phyloP scores from a whole-genome alignment of 352 stramenopile species.

The Globisporangium echinulatum region DNA sequence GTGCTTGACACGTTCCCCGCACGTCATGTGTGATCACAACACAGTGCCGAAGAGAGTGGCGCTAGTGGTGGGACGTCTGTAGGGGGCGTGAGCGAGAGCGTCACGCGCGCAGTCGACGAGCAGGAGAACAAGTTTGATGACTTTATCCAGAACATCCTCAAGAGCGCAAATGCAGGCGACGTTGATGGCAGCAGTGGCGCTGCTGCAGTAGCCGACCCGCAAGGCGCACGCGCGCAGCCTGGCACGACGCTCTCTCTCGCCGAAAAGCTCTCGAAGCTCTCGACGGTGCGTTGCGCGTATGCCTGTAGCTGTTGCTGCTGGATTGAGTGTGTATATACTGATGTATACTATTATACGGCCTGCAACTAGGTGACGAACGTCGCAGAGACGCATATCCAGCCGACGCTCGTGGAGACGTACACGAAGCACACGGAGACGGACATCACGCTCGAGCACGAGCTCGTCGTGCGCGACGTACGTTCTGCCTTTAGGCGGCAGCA shows the following conservation, averaged over 20 bases:
- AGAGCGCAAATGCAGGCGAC: constrained; percentile 26
- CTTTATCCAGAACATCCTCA: constrained; percentile 84
- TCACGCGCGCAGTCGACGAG: constrained; percentile 56
- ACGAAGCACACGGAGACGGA: constrained; percentile 83
- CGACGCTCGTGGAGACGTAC: constrained; percentile 76
- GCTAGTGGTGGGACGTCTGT: neutral
- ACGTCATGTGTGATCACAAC: neutral
- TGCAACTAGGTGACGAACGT: constrained; percentile 41
- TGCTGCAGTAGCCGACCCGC: constrained; percentile 7
- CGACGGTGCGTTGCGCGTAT: constrained; percentile 32
- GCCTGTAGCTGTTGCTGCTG: neutral
- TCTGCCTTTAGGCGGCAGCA: neutral
- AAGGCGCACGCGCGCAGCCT: constrained; percentile 2
- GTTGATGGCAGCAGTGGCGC: constrained; percentile 12
- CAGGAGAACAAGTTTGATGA: constrained; percentile 74
- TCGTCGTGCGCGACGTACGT: constrained; percentile 42
- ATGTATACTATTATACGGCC: too few species aligned
- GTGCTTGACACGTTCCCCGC: too few species aligned
- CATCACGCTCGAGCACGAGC: constrained; percentile 76
- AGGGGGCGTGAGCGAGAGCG: constrained; percentile 28
- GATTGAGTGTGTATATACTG: neutral
- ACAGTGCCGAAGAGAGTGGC: constrained; percentile 22
- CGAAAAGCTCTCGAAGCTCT: constrained; percentile 68
- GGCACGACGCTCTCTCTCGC: constrained; percentile 47
- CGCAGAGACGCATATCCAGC: constrained; percentile 77